These are phyloP conservation scores for Wickerhamomyces bisporus DNA, from an alignment of 805 yeast species.

Conservation along the genomic window DNA sequence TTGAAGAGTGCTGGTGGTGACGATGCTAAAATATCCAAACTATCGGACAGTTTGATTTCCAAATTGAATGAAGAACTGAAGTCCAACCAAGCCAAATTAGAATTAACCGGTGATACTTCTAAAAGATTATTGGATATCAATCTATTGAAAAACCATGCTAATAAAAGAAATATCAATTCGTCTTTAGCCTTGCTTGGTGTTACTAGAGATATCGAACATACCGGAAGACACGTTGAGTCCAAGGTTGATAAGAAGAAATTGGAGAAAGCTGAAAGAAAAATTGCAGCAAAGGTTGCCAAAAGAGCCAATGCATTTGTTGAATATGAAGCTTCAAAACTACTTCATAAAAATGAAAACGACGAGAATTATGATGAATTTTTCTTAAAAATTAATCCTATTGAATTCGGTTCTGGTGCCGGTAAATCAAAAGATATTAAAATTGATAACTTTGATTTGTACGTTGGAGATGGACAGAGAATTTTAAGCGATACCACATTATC, in stretches of 20 bases:
- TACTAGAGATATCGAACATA: slow-evolving; percentile 79
- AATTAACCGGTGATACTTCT: slow-evolving; percentile 80
- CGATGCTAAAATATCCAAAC: slow-evolving; percentile 42
- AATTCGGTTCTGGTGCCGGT: slow-evolving; percentile 85
- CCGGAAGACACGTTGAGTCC: slow-evolving; percentile 88
- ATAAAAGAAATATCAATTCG: slow-evolving; percentile 67
- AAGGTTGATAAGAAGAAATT: slow-evolving; percentile 95
- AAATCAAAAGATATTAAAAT: slow-evolving; percentile 95
- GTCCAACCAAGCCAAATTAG: slow-evolving; percentile 67
- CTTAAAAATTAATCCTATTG: slow-evolving; percentile 92
- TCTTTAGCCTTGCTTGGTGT: slow-evolving; percentile 76
- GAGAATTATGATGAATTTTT: slow-evolving; percentile 93
- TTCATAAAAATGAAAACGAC: slow-evolving; percentile 49
- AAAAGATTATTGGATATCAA: slow-evolving; percentile 79
- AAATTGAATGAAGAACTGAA: slow-evolving; percentile 48
- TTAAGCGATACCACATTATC: slow-evolving; percentile 83
- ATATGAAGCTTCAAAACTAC: slow-evolving; percentile 90
- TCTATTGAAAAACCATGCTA: slow-evolving; percentile 55
- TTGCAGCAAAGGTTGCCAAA: slow-evolving; percentile 95
- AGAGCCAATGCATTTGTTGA: slow-evolving; percentile 72
- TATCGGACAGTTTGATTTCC: slow-evolving; percentile 43
- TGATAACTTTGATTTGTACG: slow-evolving; percentile 89
- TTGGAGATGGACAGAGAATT: slow-evolving; percentile 93
- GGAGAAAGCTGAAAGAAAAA: slow-evolving; percentile 95
- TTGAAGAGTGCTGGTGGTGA: slow-evolving; percentile 83